These are phyloP conservation scores for Verticillium nonalfalfae DNA, from an alignment of 2,329 filamentous ascomycete genomes.

Conservation along the genomic window DNA sequence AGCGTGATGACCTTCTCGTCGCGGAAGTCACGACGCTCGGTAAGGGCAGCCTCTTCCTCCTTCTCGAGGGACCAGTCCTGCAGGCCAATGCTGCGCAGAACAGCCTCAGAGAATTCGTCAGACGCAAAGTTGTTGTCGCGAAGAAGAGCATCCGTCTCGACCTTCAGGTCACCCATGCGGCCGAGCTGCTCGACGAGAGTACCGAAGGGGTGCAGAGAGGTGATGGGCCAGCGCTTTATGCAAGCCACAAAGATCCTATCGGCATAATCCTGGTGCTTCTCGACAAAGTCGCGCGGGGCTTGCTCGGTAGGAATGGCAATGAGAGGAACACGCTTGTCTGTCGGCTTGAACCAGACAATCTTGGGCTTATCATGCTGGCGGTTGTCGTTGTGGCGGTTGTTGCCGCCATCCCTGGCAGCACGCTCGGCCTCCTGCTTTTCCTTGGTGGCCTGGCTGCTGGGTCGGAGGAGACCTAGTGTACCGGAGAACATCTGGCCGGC, in stretches of 20 bases:
- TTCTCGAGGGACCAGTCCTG: slow-evolving; percentile 85
- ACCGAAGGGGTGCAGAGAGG: slow-evolving; percentile 96
- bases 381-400: slow-evolving; percentile 65
- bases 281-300: slow-evolving; percentile 93
- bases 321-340: slow-evolving; percentile 94
- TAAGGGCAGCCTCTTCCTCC: slow-evolving; percentile 70
- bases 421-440: slow-evolving; percentile 99
- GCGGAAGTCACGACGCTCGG: slow-evolving; percentile 82
- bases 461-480: slow-evolving; percentile 85
- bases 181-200: slow-evolving; percentile 96
- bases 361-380: slow-evolving; percentile 95
- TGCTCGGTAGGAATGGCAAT: slow-evolving; percentile 99
- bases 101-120: slow-evolving; percentile 95
- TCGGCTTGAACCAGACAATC: slow-evolving; percentile 99
- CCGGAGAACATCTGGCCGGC: slow-evolving; percentile 99
- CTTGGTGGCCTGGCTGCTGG: slow-evolving; percentile 97
- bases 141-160: slow-evolving; percentile 93
- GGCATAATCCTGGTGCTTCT: slow-evolving; percentile 96
- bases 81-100: slow-evolving; percentile 84
- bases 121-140: slow-evolving; percentile 98
- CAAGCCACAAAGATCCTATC: slow-evolving; percentile 98
- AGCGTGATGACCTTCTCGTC: slow-evolving; percentile 86
- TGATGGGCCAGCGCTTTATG: slow-evolving; percentile 99
- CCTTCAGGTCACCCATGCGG: slow-evolving; percentile 93
- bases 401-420: slow-evolving; percentile 76